Conservation (phyloP, 768 basidiomycete species). For the Pulveroboletus sp. region DNA sequence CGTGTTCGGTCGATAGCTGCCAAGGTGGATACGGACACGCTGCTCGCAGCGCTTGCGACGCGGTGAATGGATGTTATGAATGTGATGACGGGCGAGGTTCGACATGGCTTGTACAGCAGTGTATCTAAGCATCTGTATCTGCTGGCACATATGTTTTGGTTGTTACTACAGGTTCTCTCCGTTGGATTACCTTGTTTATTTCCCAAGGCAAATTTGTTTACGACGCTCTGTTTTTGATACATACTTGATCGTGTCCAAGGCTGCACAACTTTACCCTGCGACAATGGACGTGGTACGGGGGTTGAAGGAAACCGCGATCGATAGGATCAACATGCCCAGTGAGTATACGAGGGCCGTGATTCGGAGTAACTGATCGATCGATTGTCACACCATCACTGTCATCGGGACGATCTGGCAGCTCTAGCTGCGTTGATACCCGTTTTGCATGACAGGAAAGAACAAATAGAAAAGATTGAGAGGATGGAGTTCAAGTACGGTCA, state of each 20-base stretch:
- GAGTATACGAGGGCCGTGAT: slow-evolving; percentile 5
- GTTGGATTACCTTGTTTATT: too few species aligned
- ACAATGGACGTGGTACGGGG: slow-evolving; percentile 37
- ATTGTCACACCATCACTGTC: too few species aligned
- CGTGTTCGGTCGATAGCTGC: slow-evolving; percentile 43
- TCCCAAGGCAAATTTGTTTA: too few species aligned
- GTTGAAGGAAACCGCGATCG: slow-evolving; percentile 29
- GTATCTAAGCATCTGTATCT: too few species aligned
- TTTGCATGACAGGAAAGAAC: slow-evolving; percentile 42
- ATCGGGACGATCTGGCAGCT: slow-evolving; percentile 35
- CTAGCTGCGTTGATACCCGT: slow-evolving; percentile 46
- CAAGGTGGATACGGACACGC: slow-evolving; percentile 60
- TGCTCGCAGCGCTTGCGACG: slow-evolving; percentile 53
- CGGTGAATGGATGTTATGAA: too few species aligned
- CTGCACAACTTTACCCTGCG: background rate
- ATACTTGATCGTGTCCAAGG: too few species aligned
- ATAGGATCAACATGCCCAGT: slow-evolving; percentile 36
- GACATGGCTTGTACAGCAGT: too few species aligned
- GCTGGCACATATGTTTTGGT: too few species aligned
- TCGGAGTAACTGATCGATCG: slow-evolving; percentile 7
- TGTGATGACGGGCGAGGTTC: too few species aligned
- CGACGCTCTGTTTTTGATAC: too few species aligned
- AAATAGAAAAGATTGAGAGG: slow-evolving; percentile 46
- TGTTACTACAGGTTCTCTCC: too few species aligned
- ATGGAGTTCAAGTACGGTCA: slow-evolving; percentile 56